These are phyloP conservation scores for Barnettozyma hawaiiensis DNA, from an alignment of 1,139 yeast genomes.

Conservation along the genomic window DNA sequence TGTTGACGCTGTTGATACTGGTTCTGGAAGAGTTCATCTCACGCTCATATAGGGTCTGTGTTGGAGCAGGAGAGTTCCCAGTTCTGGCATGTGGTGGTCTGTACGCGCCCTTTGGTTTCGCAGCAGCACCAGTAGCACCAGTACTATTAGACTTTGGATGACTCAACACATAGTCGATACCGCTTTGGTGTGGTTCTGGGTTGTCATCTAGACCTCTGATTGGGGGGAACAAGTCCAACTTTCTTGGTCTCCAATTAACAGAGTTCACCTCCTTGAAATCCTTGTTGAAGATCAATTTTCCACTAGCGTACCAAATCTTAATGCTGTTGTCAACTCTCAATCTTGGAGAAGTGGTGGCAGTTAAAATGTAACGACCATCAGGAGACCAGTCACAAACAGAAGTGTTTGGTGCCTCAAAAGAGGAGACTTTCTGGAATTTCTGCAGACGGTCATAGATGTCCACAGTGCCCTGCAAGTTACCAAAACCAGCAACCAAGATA, in stretches of 20 bases:
- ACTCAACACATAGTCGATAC: slow-evolving; percentile 48
- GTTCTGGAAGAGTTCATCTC: slow-evolving; percentile 36
- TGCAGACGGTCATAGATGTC: slow-evolving; percentile 92
- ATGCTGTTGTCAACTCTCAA: slow-evolving; percentile 94
- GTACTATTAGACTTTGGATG: slow-evolving; percentile 30
- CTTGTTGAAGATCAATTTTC: slow-evolving; percentile 69
- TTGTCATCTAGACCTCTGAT: slow-evolving; percentile 49
- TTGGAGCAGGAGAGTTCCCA: slow-evolving; percentile 32
- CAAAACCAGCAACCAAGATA: slow-evolving; percentile 93
- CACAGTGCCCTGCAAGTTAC: slow-evolving; percentile 94
- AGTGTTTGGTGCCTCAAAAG: slow-evolving; percentile 89
- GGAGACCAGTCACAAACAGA: slow-evolving; percentile 98
- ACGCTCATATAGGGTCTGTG: slow-evolving; percentile 50
- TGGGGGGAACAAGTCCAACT: slow-evolving; percentile 54
- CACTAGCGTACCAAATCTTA: slow-evolving; percentile 89
- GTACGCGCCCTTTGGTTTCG: slow-evolving; percentile 77
- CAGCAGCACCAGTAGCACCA: slow-evolving; percentile 25
- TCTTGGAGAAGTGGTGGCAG: slow-evolving; percentile 97
- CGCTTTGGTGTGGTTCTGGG: slow-evolving; percentile 65
- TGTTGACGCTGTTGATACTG: slow-evolving; percentile 6
- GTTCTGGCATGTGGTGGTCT: slow-evolving; percentile 94
- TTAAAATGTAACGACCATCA: slow-evolving; percentile 88
- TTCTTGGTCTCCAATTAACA: slow-evolving; percentile 83
- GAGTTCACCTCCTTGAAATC: slow-evolving; percentile 78
- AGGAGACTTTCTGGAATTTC: slow-evolving; percentile 71